Evolutionary conservation across 139 green algal species (phyloP).

Genomic region (Nannochloris sp.): DNA sequence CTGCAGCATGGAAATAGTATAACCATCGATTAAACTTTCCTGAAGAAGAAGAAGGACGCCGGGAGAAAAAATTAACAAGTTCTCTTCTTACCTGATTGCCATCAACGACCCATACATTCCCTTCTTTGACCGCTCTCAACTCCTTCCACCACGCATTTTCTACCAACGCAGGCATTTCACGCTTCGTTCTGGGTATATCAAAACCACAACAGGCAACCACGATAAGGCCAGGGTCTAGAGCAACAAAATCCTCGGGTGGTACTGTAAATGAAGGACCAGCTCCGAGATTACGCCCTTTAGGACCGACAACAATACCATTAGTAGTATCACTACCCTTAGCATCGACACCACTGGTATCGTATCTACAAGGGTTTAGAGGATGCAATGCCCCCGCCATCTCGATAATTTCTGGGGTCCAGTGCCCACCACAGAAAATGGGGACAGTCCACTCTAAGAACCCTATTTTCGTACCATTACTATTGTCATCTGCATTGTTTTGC

Average conservation of each 20-base stretch:
- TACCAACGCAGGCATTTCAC: conserved; percentile 22
- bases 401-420: conserved; percentile 85
- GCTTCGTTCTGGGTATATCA: conserved; percentile 28
- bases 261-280: conserved; percentile 21
- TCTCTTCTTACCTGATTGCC: conserved; percentile 51
- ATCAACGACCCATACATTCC: conserved; percentile 69
- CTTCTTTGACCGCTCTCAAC: conserved; percentile 60
- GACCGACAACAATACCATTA: too few species aligned
- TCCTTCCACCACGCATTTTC: conserved; percentile 32
- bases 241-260: conserved; percentile 30
- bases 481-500: too few species aligned
- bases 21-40: background rate
- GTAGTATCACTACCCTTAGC: too few species aligned
- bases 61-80: background rate
- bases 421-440: conserved; percentile 72
- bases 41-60: background rate
- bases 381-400: conserved; percentile 64
- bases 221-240: conserved; percentile 63
- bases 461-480: too few species aligned
- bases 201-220: conserved; percentile 75
- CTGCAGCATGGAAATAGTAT: conserved; percentile 1
- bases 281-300: background rate
- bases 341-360: background rate
- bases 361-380: conserved; percentile 55
- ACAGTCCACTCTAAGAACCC: conserved; percentile 76